Base-by-base conservation (phyloP, 1,284 basidiomycete genomes). In the Cryptococcus sp. region DNA sequence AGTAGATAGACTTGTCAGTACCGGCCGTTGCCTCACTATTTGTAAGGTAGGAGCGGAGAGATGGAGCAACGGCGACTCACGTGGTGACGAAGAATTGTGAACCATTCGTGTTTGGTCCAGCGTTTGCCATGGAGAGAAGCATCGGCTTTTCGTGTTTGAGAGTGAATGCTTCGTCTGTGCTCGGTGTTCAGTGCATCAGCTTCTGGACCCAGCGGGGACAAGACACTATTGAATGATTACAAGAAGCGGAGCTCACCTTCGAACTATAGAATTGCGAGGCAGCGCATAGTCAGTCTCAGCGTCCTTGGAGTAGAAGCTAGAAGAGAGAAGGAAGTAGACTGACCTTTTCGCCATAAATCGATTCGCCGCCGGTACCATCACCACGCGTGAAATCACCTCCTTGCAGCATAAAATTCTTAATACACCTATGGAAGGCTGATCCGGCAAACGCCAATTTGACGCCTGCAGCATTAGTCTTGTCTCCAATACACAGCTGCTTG, bases 281-380 rank as follows among this genome's bases (percentile, higher is more conserved):
- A 34, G 13, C 8, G 29, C 8, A 34, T 34, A 34, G 29, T 34
- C 29, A 34, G 5, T 34, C n/a, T 34, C 3, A 34, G 29, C 29
- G 29, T 34, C 29, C 13, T 34, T 10, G 13, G 8, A 13, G 13
- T 13, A 34, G 8, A 34, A 2, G 13, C 29, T 13, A 34, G 13
- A 34, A 4, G 3, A 34, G 29, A 34, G 29, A 34, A 29, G 2
- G 41, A 47, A 25, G 23, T 3, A 26, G 22, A 57, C 72, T 52
- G 29, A 72, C 70, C 64, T 89, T 91, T 66, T 85, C 83, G 64
- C 94, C 93, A 69, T 94, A 97, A 78, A 98, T 97, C 25, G 88
- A 91, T 79, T 88, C 88, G 54, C 91, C 91, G 60, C 95, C 94
- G 1, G 92, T 97, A 16, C 95, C 94, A 70, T 97, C 86, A 39